Evolutionary conservation across 148 eudicot genomes (phyloP), one percentile per base, ranked within the genome.

Genomic region (Chenopodium suecicum): DNA sequence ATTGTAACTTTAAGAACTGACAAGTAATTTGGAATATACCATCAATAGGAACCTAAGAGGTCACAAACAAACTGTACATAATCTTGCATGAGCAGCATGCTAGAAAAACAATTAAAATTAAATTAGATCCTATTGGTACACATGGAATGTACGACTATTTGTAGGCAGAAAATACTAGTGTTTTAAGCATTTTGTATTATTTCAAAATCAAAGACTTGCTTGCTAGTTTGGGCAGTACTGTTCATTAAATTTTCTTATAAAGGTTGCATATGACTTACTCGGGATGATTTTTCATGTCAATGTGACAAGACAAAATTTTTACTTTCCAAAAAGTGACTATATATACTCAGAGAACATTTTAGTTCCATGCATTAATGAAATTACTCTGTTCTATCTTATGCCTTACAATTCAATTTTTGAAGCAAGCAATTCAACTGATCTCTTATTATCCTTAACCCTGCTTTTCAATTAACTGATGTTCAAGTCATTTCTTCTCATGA

Each of bases 361-460:
- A 37, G 25, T 56, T 31, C 32, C 52, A 44, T 17, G 74, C 75
- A 76, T 8, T 60, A 56, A 71, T 0, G 11, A 62, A 50, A 65
- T 46, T 63, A 78, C 29, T 27, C 29, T 27, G 29, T 27, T 27
- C 60, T 41, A 77, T 32, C 31, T 32, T 80, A 32, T 70, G 78
- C 8, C 82, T 81, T 78, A 94, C 92, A 70, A 86, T 85, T 89
- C 89, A 82, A 87, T 89, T 82, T 70, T 74, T 84, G 91, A 86
- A 72, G 90, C 82, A 83, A 83, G 82, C 76, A 54, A 77, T 64
- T 88, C 79, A 81, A 93, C 73, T 78, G 82, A 83, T 47, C 85
- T 78, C 82, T 91, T 91, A 52, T 91, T 89, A 84, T 90, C 97
- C 79, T 84, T 85, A 65, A 85, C 91, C 81, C 86, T 90, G 17